These are phyloP conservation scores for Pyrenula aspistea DNA, from an alignment of 495 filamentous ascomycete species.

Conservation along the genomic window DNA sequence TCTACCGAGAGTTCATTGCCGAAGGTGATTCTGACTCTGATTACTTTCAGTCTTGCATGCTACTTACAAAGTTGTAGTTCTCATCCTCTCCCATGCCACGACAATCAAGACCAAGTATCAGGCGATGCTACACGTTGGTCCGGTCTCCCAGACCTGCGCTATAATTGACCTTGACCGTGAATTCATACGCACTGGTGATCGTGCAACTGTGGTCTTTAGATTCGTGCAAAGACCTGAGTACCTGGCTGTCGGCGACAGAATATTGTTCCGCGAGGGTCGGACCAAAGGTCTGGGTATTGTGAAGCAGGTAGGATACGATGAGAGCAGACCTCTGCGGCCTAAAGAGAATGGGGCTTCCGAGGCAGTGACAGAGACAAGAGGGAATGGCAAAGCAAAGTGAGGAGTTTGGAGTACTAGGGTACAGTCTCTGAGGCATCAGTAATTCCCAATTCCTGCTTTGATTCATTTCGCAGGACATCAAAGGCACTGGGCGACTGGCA, in stretches of 20 bases:
- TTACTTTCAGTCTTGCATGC: not conserved
- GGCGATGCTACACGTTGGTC: constrained; percentile 95
- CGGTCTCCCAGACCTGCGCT: constrained; percentile 87
- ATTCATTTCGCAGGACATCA: too few relatives aligned
- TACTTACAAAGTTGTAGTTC: constrained; percentile 38
- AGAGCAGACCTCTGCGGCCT: constrained; percentile 16
- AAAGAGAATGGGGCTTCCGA: not conserved
- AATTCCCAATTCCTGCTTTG: too few relatives aligned
- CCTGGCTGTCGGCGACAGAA: constrained; percentile 71
- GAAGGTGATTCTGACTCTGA: constrained; percentile 45
- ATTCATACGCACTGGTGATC: constrained; percentile 87
- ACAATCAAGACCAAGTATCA: constrained; percentile 97
- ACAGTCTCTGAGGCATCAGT: too few relatives aligned
- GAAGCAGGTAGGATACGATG: constrained; percentile 81
- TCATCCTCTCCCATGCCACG: constrained; percentile 94
- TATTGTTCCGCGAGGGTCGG: constrained; percentile 87
- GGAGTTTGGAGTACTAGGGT: not conserved
- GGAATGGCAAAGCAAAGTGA: not conserved
- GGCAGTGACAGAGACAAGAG: not conserved
- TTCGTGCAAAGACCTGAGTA: constrained; percentile 98
- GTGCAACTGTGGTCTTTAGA: constrained; percentile 82
- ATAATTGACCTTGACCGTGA: constrained; percentile 98
- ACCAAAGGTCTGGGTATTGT: constrained; percentile 95
- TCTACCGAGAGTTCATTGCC: constrained; percentile 84
- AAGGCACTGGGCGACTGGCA: too few relatives aligned